A percentile compares a stretch with the other conserved stretches of the same genome.
Conservation (phyloP, 106 monocot species). For the Ottelia alismoides region DNA sequence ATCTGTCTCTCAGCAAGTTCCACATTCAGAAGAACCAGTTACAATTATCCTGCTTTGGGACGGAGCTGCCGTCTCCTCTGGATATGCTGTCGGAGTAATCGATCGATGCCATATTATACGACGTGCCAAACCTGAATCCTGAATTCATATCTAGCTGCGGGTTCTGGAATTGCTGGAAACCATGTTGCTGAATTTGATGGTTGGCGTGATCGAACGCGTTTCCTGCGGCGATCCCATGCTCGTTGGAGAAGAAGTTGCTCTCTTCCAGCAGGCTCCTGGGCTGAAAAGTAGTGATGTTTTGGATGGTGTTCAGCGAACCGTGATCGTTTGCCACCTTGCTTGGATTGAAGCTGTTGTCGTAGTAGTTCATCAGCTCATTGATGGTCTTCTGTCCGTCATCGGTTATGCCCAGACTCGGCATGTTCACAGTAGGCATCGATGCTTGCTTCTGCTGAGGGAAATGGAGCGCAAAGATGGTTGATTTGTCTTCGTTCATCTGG, state of each 20-base stretch:
- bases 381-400: constrained; percentile 36
- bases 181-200: constrained; percentile 13
- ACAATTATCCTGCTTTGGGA: constrained; percentile 3
- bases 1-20: too few species aligned
- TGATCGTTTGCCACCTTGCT: background rate
- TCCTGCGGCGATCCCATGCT: constrained; percentile 2
- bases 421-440: background rate
- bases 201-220: constrained; percentile 22
- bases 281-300: background rate
- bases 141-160: constrained; percentile 4
- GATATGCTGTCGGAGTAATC: constrained; percentile 9
- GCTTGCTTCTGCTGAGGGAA: background rate
- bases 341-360: constrained; percentile 19
- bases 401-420: constrained; percentile 16
- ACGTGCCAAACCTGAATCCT: constrained; percentile 23
- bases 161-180: constrained; percentile 2
- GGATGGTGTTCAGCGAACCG: background rate
- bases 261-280: constrained; percentile 9
- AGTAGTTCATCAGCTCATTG: constrained; percentile 27
- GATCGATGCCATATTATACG: constrained; percentile 7
- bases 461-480: constrained; percentile 6
- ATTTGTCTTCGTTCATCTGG: constrained; percentile 24
- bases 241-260: constrained; percentile 9
- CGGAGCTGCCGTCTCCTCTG: background rate
- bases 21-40: constrained; percentile 32